Percentiles rank a stretch among this genome's conserved stretches.
Evolutionary conservation across 805 yeast species (phyloP).

Genomic region (Wickerhamomyces xylosicus): DNA sequence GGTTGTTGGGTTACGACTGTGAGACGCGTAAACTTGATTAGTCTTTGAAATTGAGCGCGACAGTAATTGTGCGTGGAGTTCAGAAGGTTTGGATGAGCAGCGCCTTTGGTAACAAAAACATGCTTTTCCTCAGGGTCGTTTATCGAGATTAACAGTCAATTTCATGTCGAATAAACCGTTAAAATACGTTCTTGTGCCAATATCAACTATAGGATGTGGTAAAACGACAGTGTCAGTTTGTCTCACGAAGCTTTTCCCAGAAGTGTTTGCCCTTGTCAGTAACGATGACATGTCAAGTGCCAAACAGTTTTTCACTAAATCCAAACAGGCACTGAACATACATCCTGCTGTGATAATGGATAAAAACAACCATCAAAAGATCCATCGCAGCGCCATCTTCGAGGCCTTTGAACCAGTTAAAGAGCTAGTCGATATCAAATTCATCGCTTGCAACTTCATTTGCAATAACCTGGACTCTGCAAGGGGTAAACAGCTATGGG

Average conservation of each 20-base stretch:
- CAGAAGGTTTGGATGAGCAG: neutral
- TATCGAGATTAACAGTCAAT: neutral
- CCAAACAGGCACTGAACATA: slow-evolving; percentile 24
- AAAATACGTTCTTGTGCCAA: slow-evolving; percentile 63
- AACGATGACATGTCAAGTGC: slow-evolving; percentile 60
- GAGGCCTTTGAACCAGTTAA: slow-evolving; percentile 35
- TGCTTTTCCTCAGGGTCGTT: neutral
- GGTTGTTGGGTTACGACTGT: neutral
- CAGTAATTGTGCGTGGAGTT: neutral
- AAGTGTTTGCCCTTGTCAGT: slow-evolving; percentile 60
- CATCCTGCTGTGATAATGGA: slow-evolving; percentile 57
- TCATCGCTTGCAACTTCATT: slow-evolving; percentile 61
- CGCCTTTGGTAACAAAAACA: neutral
- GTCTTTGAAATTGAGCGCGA: neutral
- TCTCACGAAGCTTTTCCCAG: slow-evolving; percentile 40
- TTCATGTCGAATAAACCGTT: neutral
- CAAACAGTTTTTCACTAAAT: slow-evolving; percentile 34
- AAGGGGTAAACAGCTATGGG: slow-evolving; percentile 26
- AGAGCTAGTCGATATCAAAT: slow-evolving; percentile 35
- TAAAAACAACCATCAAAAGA: slow-evolving; percentile 66
- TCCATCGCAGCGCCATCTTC: slow-evolving; percentile 61
- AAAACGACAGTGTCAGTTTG: slow-evolving; percentile 74
- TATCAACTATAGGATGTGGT: slow-evolving; percentile 91
- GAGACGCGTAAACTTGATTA: neutral
- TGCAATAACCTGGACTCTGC: slow-evolving; percentile 21